Evolutionary conservation across 1,284 basidiomycete genomes (phyloP).

Genomic region (Pseudozyma sp.): DNA sequence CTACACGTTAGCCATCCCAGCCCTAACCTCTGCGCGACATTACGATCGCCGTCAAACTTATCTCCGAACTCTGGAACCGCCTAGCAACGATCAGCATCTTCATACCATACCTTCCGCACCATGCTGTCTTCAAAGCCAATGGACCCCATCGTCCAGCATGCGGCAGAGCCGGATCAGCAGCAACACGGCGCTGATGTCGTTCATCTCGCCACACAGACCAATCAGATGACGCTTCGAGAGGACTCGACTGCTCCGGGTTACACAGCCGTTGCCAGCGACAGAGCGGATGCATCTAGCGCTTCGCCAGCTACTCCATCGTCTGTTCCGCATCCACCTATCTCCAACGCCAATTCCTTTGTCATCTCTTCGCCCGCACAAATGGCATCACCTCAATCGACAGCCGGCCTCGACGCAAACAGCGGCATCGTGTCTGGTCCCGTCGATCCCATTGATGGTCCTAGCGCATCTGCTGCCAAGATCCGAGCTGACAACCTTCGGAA

Average conservation of each 20-base stretch:
- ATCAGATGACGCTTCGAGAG: conserved; percentile 50
- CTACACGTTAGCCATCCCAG: too few relatives aligned
- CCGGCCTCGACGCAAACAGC: neutral
- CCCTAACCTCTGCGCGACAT: too few relatives aligned
- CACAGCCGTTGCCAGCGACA: conserved; percentile 24
- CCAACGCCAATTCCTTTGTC: conserved; percentile 3
- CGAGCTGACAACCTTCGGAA: conserved; percentile 43
- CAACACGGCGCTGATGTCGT: conserved; percentile 28
- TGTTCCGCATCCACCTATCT: conserved; percentile 9
- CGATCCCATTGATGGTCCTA: conserved; percentile 40
- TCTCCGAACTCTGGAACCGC: neutral
- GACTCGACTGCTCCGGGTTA: conserved; percentile 52
- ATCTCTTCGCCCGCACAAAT: conserved; percentile 31
- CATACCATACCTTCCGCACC: neutral
- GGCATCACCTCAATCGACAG: conserved; percentile 12
- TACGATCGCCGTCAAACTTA: neutral
- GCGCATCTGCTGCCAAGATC: conserved; percentile 33
- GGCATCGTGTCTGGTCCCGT: conserved; percentile 39
- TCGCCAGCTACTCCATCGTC: conserved; percentile 15
- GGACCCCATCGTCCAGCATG: conserved; percentile 50
- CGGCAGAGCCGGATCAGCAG: conserved; percentile 21
- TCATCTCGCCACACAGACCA: conserved; percentile 41
- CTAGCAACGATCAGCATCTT: conserved; percentile 2
- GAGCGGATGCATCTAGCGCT: neutral
- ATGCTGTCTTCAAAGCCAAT: conserved; percentile 60